Conservation (phyloP, 169 alveolate species). For the Plasmodium billcollinsi region DNA sequence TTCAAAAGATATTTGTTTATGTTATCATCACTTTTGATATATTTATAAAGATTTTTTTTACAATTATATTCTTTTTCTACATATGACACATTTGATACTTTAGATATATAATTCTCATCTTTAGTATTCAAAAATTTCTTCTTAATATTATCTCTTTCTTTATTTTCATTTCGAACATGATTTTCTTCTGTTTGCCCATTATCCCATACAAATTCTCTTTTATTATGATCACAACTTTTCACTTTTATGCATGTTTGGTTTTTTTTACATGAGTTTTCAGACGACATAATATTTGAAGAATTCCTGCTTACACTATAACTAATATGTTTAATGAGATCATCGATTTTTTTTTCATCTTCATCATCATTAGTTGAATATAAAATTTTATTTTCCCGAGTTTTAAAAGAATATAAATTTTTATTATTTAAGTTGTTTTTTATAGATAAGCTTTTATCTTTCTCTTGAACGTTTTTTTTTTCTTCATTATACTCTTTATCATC, state of each 20-base stretch:
- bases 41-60: not conserved
- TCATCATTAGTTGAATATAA: not conserved
- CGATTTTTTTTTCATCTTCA: slow-evolving; percentile 13
- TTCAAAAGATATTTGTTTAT: not conserved
- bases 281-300: slow-evolving; percentile 1
- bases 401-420: no score
- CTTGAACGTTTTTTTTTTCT: no score
- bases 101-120: not conserved
- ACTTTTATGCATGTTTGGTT: not conserved
- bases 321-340: slow-evolving; percentile 15
- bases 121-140: not conserved
- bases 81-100: not conserved
- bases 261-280: not conserved
- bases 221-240: slow-evolving; percentile 2
- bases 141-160: not conserved
- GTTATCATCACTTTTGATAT: not conserved
- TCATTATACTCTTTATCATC: no score
- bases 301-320: slow-evolving; percentile 3
- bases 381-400: no score
- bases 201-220: not conserved
- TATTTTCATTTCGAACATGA: not conserved
- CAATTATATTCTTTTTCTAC: no score
- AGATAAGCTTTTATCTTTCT: no score
- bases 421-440: no score
- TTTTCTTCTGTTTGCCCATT: not conserved